Conservation (phyloP, 805 yeast species). For the Allodekkera sacchari region DNA sequence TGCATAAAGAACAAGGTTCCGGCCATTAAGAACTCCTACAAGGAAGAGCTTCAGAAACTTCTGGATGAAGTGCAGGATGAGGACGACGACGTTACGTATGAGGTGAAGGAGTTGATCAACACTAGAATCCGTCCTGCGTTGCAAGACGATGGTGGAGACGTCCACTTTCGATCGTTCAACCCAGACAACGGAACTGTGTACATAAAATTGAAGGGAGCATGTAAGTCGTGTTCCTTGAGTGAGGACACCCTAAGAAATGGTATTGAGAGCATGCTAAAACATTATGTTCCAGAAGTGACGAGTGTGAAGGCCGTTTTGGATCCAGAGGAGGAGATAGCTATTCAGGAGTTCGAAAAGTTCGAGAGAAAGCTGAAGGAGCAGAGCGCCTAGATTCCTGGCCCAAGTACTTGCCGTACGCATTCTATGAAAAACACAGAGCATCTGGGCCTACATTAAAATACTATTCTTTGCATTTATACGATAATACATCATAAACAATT, state of each 20-base stretch:
- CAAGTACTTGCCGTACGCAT: neutral
- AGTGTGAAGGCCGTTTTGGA: slow-evolving; percentile 36
- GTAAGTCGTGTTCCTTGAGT: slow-evolving; percentile 63
- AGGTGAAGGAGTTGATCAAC: slow-evolving; percentile 62
- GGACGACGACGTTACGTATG: slow-evolving; percentile 57
- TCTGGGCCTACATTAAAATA: neutral
- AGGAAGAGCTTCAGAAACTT: slow-evolving; percentile 13
- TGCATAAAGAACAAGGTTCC: slow-evolving; percentile 21
- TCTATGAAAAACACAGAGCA: slow-evolving; percentile 1
- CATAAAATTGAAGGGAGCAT: slow-evolving; percentile 58
- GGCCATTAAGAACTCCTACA: slow-evolving; percentile 15
- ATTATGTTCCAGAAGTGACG: slow-evolving; percentile 61
- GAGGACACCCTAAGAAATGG: slow-evolving; percentile 62
- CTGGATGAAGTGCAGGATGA: slow-evolving; percentile 36
- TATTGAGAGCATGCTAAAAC: slow-evolving; percentile 62
- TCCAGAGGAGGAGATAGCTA: slow-evolving; percentile 47
- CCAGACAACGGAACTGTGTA: slow-evolving; percentile 47
- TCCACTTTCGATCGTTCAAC: slow-evolving; percentile 56
- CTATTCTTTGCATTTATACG: neutral
- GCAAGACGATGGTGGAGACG: slow-evolving; percentile 72
- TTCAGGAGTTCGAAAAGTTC: slow-evolving; percentile 72
- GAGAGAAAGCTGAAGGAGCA: slow-evolving; percentile 45
- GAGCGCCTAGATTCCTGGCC: neutral
- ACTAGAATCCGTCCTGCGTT: slow-evolving; percentile 67
- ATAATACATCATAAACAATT: too few relatives aligned